Base-by-base conservation (phyloP, 164 flowering plant species). In the Stephania japonica region DNA sequence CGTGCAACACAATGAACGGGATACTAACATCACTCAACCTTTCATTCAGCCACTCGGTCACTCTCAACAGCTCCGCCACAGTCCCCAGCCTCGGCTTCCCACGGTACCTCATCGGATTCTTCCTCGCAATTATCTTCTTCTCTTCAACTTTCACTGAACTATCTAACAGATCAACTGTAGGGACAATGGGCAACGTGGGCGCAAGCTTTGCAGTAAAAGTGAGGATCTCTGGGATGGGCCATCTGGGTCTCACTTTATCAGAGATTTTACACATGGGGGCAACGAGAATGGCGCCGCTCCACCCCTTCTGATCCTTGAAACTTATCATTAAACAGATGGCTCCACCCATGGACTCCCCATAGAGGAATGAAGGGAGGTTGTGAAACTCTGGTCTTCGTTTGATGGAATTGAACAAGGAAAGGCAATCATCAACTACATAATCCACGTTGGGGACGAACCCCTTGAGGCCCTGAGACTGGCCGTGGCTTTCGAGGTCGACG, bases 321-420 rank as follows among this genome's bases (percentile, higher is more conserved):
- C 88, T 89, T 42, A 90, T 84, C 81, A 92, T 42, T 1, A 91
- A 75, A 70, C 93, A 91, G 26, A 92, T 88, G 9, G 97, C 97
- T 10, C 93, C 97, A 3, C 97, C 98, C 98, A 94, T 92, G 2
- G 97, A 92, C 68, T 94, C 97, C 1, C 97, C 97, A 69, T 65
- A 86, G 18, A 94, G 79, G 80, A 92, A 92, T 1, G 76, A 77
- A 1, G 91, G 94, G 12, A 89, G 67, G 11, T 73, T 75, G 2
- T 76, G 69, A 27, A 82, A 87, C 0, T 70, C 72, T 6, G 87
- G 78, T 27, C 78, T 76, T 7, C 65, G 67, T 21, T 80, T 80
- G 70, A 87, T 68, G 3, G 77, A 85, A 38, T 79, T 50, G 86
- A 92, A 91, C 86, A 78, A 92, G 6, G 88, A 77, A 66, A 87